These are phyloP conservation scores for Cucumis cinereus DNA, from an alignment of 306 rosid genomes.

Conservation along the genomic window DNA sequence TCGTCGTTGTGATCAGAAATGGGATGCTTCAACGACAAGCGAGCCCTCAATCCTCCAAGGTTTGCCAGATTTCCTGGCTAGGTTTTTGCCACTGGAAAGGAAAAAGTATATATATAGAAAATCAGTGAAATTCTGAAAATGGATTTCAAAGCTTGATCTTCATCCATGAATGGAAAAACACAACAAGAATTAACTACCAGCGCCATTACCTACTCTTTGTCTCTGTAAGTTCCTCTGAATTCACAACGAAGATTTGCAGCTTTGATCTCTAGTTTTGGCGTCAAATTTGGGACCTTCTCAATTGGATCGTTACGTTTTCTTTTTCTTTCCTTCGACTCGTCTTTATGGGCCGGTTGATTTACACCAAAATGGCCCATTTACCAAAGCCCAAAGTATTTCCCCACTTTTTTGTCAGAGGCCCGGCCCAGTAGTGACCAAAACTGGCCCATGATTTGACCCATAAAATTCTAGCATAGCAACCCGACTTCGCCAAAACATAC, in stretches of 20 bases:
- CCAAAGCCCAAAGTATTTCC: background rate
- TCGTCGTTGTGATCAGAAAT: slow-evolving; percentile 15
- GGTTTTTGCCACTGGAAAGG: background rate
- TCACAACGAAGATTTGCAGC: background rate
- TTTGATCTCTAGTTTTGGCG: slow-evolving; percentile 5
- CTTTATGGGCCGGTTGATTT: background rate
- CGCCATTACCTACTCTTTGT: background rate
- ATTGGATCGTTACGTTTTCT: background rate
- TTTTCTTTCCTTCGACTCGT: background rate
- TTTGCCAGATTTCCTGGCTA: slow-evolving; percentile 31
- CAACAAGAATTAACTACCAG: background rate
- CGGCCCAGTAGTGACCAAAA: background rate
- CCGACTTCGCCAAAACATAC: too few species aligned
- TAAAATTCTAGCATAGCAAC: too few species aligned
- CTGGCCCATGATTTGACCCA: background rate
- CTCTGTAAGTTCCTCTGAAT: background rate
- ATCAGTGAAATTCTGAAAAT: background rate
- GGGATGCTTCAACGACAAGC: slow-evolving; percentile 26
- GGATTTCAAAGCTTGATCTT: background rate
- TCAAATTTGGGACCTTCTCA: background rate
- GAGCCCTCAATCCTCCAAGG: slow-evolving; percentile 25
- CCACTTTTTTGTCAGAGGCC: background rate
- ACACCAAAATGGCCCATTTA: background rate
- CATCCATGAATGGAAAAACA: background rate
- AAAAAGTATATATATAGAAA: too few species aligned